Evolutionary conservation across 345 rosid species (phyloP), one percentile per base, ranked within the genome.

Genomic region (Salix koriyanagi): DNA sequence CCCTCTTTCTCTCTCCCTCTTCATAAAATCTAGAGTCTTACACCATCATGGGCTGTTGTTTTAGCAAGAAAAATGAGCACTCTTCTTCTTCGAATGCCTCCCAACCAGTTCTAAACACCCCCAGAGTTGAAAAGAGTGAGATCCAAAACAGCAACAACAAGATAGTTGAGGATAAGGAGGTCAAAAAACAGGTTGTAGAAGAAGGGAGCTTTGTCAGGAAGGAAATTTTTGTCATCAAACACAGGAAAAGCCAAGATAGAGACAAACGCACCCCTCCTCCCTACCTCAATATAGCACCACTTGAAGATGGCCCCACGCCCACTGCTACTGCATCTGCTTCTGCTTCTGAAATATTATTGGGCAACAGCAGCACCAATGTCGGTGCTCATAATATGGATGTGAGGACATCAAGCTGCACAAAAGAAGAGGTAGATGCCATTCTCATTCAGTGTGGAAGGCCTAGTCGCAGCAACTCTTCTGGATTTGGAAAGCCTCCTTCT

Each of bases 361-460:
- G 26, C 28, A n/a, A 56, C 28, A 56, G 72, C 19, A 72, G 54
- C 52, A 75, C 14, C 18, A 46, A 65, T 58, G 32, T 42, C 70
- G 62, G 21, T 14, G 16, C 54, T 46, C 70, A 65, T 34, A 48
- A 41, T 5, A 42, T 54, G 48, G 84, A 73, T 81, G 71, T 81
- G 42, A 25, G 26, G 26, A 88, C 92, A 2, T 88, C 93, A 12
- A 87, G 86, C 79, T 86, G 92, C 76, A 86, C 88, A 2, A 88
- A 90, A 34, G 99, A 96, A 74, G 97, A 93, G 77, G 97, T 95
- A 26, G 98, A 95, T 60, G 97, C 98, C 42, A 96, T 95, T 77
- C 85, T 96, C 71, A 91, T 96, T 34, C 99, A 93, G 25, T 93
- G 99, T 52, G 99, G 98, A 25, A 87, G 94, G 78, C 90, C 93